Evolutionary conservation across 495 filamentous ascomycete genomes (phyloP), one percentile per base, ranked within the genome.

Genomic region (Penicillium fimorum): DNA sequence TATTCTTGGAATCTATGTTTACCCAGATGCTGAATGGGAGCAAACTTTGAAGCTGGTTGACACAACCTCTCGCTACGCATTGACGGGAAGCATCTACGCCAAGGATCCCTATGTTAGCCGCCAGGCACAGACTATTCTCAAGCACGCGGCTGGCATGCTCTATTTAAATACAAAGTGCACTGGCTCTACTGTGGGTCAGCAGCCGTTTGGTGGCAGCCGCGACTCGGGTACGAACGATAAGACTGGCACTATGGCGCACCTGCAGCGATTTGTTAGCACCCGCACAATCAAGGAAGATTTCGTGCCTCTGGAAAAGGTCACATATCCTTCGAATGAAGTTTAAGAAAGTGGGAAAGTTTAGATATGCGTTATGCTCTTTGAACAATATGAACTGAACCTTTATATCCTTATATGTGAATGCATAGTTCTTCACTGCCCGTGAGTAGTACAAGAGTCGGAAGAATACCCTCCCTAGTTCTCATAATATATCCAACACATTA

Each of bases 111-210:
- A 75, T 33, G 86, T 80, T 3, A 77, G 88, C 41, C 81, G 85
- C 11, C 69, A 80, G 44, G 89, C 89, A 3, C 85, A 91, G 69
- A 80, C 87, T 37, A 78, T 74, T 38, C 79, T 93, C 38, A 81
- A 84, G 56, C 84, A 91, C 63, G 76, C 87, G 5, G 87, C 89
- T n/a, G 90, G 90, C 24, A 94, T 92, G 91, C 69, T 94, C 84
- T 75, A 80, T 84, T 67, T 91, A 56, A 78, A 92, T 68, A 88
- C 84, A 67, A 91, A 92, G 78, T 85, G 81, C 62, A 92, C 89
- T 8, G 89, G 87, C n/a, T 85, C 89, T 2, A 86, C 90, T 24
- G 86, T 91, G 5, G 89, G 85, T 3, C 89, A 91, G 75, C 89
- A 91, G 70, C 83, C 88, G n/a, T 92, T 92, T 67, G 89, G 89